Evolutionary conservation across 169 alveolate species (phyloP).

Genomic region (Plasmodium billcollinsi): DNA sequence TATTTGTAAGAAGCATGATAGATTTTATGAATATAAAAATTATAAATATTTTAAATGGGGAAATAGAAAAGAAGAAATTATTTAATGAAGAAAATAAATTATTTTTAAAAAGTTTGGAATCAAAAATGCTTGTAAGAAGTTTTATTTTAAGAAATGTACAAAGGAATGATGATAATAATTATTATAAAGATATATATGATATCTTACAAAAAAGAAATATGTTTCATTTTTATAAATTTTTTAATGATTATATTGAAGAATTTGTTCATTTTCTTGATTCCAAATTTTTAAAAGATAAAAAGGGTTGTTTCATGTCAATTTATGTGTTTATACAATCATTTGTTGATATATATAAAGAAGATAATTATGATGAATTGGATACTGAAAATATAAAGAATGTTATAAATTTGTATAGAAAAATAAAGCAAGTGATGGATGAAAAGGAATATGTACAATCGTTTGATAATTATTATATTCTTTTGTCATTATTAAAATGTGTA

Average conservation of each 20-base stretch:
- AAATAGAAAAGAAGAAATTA: background rate
- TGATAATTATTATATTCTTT: conserved; percentile 18
- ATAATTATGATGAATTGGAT: conserved; percentile 57
- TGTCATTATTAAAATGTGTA: conserved; percentile 42
- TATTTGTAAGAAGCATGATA: background rate
- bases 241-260: conserved; percentile 63
- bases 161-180: conserved; percentile 45
- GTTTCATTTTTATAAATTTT: conserved; percentile 70
- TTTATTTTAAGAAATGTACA: conserved; percentile 35
- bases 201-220: conserved; percentile 38
- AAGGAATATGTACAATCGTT: background rate
- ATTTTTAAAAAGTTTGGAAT: conserved; percentile 34
- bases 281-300: conserved; percentile 46
- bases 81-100: conserved; percentile 53
- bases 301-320: conserved; percentile 33
- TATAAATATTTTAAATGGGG: conserved; percentile 1
- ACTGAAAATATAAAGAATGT: conserved; percentile 20
- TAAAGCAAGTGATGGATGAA: conserved; percentile 26
- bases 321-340: conserved; percentile 34
- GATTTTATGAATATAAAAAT: conserved; percentile 21
- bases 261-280: conserved; percentile 35
- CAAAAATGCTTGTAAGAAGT: conserved; percentile 48
- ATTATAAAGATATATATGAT: conserved; percentile 59
- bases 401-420: conserved; percentile 14
- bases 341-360: conserved; percentile 37